Percentiles rank a stretch among this genome's conserved stretches.
These are phyloP conservation scores for Inonotus obliquus DNA, from an alignment of 1,284 basidiomycete genomes.

Conservation along the genomic window DNA sequence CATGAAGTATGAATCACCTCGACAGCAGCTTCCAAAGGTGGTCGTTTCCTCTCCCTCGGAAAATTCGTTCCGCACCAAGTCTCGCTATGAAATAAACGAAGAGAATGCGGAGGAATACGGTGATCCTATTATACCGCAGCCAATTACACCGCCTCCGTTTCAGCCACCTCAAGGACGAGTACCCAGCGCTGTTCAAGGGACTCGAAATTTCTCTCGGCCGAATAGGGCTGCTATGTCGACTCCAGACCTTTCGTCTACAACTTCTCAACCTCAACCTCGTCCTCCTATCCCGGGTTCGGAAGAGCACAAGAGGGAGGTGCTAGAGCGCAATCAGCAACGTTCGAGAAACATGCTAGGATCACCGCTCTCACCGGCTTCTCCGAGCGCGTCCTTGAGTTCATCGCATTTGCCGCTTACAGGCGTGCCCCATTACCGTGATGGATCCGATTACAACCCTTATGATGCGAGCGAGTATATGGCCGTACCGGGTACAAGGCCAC, in stretches of 20 bases:
- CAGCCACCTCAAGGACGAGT: conserved; percentile 19
- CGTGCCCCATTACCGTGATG: background rate
- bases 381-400: background rate
- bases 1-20: conserved; percentile 41
- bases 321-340: conserved; percentile 52
- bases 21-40: conserved; percentile 39
- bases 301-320: conserved; percentile 53
- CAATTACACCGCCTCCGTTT: conserved; percentile 14
- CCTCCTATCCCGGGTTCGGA: conserved; percentile 40
- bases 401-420: background rate
- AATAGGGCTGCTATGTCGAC: conserved; percentile 30
- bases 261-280: background rate
- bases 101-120: background rate
- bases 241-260: background rate
- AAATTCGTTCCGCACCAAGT: conserved; percentile 16
- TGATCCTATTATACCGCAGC: conserved; percentile 7
- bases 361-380: conserved; percentile 1
- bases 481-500: conserved; percentile 1
- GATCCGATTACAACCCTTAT: background rate
- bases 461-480: conserved; percentile 1
- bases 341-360: background rate
- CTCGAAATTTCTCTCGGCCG: conserved; percentile 53
- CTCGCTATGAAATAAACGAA: conserved; percentile 17
- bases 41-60: conserved; percentile 39
- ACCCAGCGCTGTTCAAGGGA: conserved; percentile 32